Conservation (phyloP, 2,329 filamentous ascomycete species). For the Coniochaeta sp. region DNA sequence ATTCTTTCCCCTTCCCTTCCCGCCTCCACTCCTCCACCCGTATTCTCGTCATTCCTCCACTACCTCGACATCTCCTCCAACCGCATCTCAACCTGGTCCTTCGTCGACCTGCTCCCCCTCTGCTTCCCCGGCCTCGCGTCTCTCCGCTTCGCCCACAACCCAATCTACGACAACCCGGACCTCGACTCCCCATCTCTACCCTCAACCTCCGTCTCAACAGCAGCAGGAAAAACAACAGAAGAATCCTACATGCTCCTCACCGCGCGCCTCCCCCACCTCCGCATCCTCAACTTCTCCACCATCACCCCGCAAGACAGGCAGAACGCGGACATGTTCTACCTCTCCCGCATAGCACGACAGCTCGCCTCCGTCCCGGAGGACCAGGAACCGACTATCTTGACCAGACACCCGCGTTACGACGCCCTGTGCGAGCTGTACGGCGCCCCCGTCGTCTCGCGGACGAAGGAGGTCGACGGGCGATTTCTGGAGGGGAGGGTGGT, state of each 20-base stretch:
- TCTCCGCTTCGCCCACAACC: constrained; percentile 80
- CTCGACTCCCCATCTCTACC: constrained; percentile 20
- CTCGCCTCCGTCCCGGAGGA: constrained; percentile 53
- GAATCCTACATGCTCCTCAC: constrained; percentile 87
- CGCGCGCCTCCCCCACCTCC: constrained; percentile 63
- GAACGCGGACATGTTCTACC: constrained; percentile 91
- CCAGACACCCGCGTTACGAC: constrained; percentile 62
- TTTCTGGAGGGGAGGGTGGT: constrained; percentile 76
- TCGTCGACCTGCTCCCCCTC: constrained; percentile 61
- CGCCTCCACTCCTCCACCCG: constrained; percentile 24
- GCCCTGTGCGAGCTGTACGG: constrained; percentile 74
- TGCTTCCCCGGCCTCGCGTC: constrained; percentile 68
- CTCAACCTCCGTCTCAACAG: constrained; percentile 14
- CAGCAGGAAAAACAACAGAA: constrained; percentile 50
- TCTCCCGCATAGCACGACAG: constrained; percentile 74
- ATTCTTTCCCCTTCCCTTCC: constrained; percentile 23
- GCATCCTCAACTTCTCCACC: constrained; percentile 64
- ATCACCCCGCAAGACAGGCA: constrained; percentile 68
- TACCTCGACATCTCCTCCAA: constrained; percentile 74
- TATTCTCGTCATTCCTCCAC: constrained; percentile 47
- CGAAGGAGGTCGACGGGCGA: constrained; percentile 59
- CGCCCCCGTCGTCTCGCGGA: constrained; percentile 56
- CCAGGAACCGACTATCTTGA: constrained; percentile 48
- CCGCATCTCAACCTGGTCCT: constrained; percentile 59
- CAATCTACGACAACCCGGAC: constrained; percentile 58